Percentiles rank a stretch among this genome's conserved stretches.
phyloP scores from a whole-genome alignment of 192 early-diverging fungal species.

The Phlyctochytrium bullatum region DNA sequence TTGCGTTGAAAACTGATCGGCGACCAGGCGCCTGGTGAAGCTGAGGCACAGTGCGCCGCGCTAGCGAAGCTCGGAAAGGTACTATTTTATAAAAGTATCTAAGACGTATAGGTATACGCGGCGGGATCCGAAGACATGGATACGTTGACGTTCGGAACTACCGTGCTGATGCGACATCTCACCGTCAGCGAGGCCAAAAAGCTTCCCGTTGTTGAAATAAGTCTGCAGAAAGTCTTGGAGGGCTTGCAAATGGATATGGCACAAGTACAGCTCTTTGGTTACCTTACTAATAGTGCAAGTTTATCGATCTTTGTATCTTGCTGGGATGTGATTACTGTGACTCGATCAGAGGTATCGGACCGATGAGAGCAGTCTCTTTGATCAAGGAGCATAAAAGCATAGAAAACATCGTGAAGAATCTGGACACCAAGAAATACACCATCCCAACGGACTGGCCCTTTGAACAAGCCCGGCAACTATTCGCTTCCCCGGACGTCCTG shows the following conservation, averaged over 20 bases:
- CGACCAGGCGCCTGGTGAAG: constrained; percentile 91
- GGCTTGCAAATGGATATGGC: constrained; percentile 74
- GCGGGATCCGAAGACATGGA: constrained; percentile 99
- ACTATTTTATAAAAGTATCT: background rate
- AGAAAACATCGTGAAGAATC: constrained; percentile 70
- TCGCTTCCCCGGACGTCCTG: constrained; percentile 74
- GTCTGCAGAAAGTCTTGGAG: constrained; percentile 73
- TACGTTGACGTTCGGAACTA: constrained; percentile 89
- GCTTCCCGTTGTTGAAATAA: constrained; percentile 86
- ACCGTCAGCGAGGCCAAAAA: constrained; percentile 90
- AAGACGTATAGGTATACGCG: constrained; percentile 67
- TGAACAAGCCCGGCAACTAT: constrained; percentile 84
- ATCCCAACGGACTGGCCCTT: constrained; percentile 90
- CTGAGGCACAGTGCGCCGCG: constrained; percentile 96
- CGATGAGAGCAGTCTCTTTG: constrained; percentile 73
- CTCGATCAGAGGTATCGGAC: constrained; percentile 90
- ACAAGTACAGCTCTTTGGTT: constrained; percentile 47
- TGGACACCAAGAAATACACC: constrained; percentile 76
- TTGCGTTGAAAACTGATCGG: background rate
- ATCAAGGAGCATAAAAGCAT: constrained; percentile 84
- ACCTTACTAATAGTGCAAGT: constrained; percentile 58
- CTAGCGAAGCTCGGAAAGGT: constrained; percentile 82
- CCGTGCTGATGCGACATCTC: constrained; percentile 86
- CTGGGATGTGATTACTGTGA: constrained; percentile 98
- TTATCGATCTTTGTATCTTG: constrained; percentile 96